Base-by-base conservation (phyloP, 2,329 filamentous ascomycete genomes). In the Cordyceps javanica region DNA sequence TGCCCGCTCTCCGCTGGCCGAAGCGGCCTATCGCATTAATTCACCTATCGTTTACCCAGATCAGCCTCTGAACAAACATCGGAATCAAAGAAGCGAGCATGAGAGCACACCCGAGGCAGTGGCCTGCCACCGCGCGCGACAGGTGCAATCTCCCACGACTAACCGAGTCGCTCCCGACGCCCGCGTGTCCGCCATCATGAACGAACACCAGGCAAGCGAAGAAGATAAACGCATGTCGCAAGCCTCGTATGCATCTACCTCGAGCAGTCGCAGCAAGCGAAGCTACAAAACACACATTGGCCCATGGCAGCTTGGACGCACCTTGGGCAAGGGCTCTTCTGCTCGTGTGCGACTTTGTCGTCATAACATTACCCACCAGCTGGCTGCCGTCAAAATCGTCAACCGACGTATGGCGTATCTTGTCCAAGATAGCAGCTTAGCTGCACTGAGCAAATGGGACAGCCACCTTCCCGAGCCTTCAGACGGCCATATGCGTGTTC, bases 341-440 rank as follows among this genome's bases (percentile, higher is more conserved):
- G 93, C 91, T 14, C 85, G 90, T 28, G 94, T 99, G 16, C 83
- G 93, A 56, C 77, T 94, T 36, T 95, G 93, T 23, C 86, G 90
- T 61, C 92, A 99, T 73, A 81, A 79, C 25, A 73, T 84, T 23
- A 94, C 91, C 4, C 84, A 89, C 10, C 88, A 96, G 66, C 80
- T 87, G 51, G 94, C 91, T 4, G 94, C 94, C 2, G 89, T 97
- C 68, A 99, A 99, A 77, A 97, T 99, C 66, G 90, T 99, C 28
- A 90, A 90, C 59, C 92, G 95, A 71, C 83, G 82, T 59, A 88
- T 85, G 54, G 90, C 89, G 13, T 86, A 89, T 60, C 82, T 92
- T 66, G 87, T 90, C 1, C 89, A 94, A 62, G 91, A 91, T 53
- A 87, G 91, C 63, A 97, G 92, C 70, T 81, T 97, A 69, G 88